Base-by-base conservation (phyloP, 495 filamentous ascomycete genomes). In the Jackrogersella minutella region DNA sequence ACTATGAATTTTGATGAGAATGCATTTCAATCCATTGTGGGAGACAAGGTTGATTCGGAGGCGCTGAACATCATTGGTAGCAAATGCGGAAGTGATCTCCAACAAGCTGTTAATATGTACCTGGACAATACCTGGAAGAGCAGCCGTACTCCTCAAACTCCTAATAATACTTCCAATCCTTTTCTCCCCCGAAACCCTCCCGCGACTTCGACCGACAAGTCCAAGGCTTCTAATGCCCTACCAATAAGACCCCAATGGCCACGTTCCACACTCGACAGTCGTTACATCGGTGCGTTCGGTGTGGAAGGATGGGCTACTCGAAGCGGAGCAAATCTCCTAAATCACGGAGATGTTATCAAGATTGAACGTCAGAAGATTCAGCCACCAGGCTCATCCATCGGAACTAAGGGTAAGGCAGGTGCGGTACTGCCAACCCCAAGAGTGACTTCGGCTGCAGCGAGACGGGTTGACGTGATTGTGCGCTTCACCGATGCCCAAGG, bases 281-380 rank as follows among this genome's bases (percentile, higher is more conserved):
- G 96, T 71, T 99, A 97, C 72, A 82, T 98, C 46, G 95, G 95
- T 24, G 91, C 92, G 0, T 96, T 98, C 78, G 95, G 96, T 13
- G 93, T 91, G 5, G 91, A 87, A 28, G 94, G 87, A 6, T 99
- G 95, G 95, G 86, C 92, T 37, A 98, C 95, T n/a, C 85, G 86
- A 68, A 97, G 91, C 71, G 95, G 95, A 2, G 79, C 72, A 2
- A 85, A 82, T 24, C 74, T 97, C 5, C 61, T 98, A 36, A 88
- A 85, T 51, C 90, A 94, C 71, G 91, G 88, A 1, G 93, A 97
- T 62, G 49, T 75, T 17, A 87, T 97, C 63, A 88, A 82, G 47
- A 97, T 99, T 49, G 95, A 97, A 75, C 89, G 95, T 26, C 87
- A 91, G 50, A 93, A 88, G 76, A 89, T 88, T 5, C 87, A 88